These are phyloP conservation scores for Boechera divaricarpa DNA, from an alignment of 345 rosid species.

Conservation along the genomic window DNA sequence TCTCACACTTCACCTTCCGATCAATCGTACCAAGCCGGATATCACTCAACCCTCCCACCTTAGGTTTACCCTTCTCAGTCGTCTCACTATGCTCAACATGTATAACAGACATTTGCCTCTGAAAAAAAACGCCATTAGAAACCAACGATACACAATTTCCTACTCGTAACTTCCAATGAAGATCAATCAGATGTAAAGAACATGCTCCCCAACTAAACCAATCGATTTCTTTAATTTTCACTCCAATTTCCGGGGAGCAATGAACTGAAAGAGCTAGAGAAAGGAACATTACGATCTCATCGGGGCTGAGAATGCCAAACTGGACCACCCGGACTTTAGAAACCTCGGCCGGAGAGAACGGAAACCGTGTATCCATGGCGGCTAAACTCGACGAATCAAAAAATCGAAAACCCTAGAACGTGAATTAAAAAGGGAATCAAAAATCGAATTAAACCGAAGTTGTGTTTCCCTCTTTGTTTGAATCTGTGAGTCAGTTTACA, in stretches of 20 bases:
- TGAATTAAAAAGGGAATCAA: background rate
- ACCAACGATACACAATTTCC: background rate
- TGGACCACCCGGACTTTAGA: slow-evolving; percentile 90
- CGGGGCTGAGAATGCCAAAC: slow-evolving; percentile 96
- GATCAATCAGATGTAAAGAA: background rate
- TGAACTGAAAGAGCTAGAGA: slow-evolving; percentile 21
- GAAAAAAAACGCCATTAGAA: slow-evolving; percentile 36
- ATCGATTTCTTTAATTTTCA: background rate
- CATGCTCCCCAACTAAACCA: background rate
- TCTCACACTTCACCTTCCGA: slow-evolving; percentile 88
- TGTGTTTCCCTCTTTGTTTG: slow-evolving; percentile 39
- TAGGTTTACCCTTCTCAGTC: slow-evolving; percentile 91
- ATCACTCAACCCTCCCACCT: slow-evolving; percentile 85
- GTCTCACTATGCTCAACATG: slow-evolving; percentile 91
- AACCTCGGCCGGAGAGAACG: slow-evolving; percentile 94
- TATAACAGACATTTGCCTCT: slow-evolving; percentile 98
- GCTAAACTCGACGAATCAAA: slow-evolving; percentile 30
- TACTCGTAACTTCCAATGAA: background rate
- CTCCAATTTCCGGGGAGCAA: slow-evolving; percentile 22
- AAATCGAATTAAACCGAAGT: background rate
- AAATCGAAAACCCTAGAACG: slow-evolving; percentile 40
- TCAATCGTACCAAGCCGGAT: slow-evolving; percentile 88
- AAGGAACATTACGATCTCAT: slow-evolving; percentile 78
- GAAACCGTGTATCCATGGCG: slow-evolving; percentile 71
- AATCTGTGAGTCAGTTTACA: slow-evolving; percentile 33